These are phyloP conservation scores for Penicillium concentricum DNA, from an alignment of 2,329 filamentous ascomycete species.

Conservation along the genomic window DNA sequence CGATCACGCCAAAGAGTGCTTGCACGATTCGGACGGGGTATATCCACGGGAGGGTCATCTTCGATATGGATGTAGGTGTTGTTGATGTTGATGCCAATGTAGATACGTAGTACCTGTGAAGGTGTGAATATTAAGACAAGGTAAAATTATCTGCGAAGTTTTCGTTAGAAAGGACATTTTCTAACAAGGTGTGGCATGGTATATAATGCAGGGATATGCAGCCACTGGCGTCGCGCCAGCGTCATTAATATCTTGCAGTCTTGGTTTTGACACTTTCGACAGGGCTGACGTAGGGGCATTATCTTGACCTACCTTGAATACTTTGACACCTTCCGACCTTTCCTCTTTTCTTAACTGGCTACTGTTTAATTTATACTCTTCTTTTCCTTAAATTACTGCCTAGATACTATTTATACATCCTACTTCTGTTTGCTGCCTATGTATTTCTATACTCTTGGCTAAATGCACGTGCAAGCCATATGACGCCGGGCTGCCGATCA, in stretches of 20 bases:
- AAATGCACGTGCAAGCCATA: background rate
- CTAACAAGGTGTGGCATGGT: background rate
- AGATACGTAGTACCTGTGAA: background rate
- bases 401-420: background rate
- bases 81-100: background rate
- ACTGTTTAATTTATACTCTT: background rate
- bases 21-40: constrained; percentile 65
- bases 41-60: constrained; percentile 28
- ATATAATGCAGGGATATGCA: constrained; percentile 8
- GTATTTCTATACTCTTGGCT: background rate
- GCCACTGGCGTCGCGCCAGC: constrained; percentile 22
- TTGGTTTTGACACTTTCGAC: background rate
- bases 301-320: background rate
- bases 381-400: background rate
- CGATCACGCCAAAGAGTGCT: constrained; percentile 66
- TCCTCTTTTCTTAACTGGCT: background rate
- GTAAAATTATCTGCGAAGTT: background rate
- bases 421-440: background rate
- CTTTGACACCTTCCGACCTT: background rate
- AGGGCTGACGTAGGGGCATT: constrained; percentile 9
- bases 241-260: constrained; percentile 14
- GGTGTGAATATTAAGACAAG: background rate
- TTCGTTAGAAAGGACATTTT: background rate
- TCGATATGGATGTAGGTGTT: background rate
- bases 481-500: constrained; percentile 2